These are phyloP conservation scores for Brettanomyces sp. DNA, from an alignment of 805 yeast genomes.

Conservation along the genomic window DNA sequence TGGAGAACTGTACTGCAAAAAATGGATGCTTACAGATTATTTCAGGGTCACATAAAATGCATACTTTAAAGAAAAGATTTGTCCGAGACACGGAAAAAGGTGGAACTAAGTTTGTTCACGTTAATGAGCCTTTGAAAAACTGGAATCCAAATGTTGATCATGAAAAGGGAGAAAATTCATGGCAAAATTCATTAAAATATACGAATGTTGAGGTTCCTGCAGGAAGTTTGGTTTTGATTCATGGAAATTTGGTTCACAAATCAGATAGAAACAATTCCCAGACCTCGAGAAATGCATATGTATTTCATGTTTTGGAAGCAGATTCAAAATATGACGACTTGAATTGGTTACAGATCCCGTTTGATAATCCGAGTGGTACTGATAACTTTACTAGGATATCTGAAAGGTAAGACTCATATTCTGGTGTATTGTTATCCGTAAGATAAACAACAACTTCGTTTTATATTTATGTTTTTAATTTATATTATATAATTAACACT, in stretches of 20 bases:
- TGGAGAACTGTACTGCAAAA: slow-evolving; percentile 56
- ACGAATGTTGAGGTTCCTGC: slow-evolving; percentile 52
- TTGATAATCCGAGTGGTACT: slow-evolving; percentile 42
- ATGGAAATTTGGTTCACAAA: slow-evolving; percentile 64
- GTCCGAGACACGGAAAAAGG: slow-evolving; percentile 41
- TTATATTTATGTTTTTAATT: too few species aligned
- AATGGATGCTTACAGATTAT: slow-evolving; percentile 65
- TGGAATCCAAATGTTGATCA: slow-evolving; percentile 16
- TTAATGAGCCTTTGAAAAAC: slow-evolving; percentile 12
- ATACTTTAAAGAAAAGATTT: slow-evolving; percentile 52
- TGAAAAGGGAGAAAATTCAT: slow-evolving; percentile 13
- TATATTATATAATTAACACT: too few species aligned
- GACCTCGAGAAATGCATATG: slow-evolving; percentile 63
- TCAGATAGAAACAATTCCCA: slow-evolving; percentile 49
- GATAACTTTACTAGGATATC: slow-evolving; percentile 42
- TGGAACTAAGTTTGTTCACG: slow-evolving; percentile 48
- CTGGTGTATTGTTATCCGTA: too few species aligned
- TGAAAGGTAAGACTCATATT: too few species aligned
- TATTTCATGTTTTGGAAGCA: slow-evolving; percentile 76
- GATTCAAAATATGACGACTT: slow-evolving; percentile 44
- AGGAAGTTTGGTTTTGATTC: slow-evolving; percentile 63
- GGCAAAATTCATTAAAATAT: slow-evolving; percentile 33
- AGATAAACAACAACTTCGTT: too few species aligned
- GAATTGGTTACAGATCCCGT: slow-evolving; percentile 77
- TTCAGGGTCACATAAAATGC: slow-evolving; percentile 61